A percentile compares a stretch with the other conserved stretches of the same genome.
Conservation (phyloP, 2,329 filamentous ascomycete species). For the Iodosphaeria phyllophila region DNA sequence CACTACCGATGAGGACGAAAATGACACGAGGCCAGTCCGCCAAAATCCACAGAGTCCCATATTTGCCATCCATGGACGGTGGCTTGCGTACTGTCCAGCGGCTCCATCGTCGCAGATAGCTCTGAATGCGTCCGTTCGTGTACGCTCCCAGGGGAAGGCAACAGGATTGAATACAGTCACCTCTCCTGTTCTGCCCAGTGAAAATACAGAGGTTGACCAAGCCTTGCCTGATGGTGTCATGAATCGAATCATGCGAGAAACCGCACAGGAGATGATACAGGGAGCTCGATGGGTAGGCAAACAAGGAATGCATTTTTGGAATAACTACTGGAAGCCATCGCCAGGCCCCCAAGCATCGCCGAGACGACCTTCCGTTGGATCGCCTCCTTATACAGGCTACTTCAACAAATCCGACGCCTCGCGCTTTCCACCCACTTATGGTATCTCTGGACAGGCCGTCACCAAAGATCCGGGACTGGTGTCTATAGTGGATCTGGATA, state of each 20-base stretch:
- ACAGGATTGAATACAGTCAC: constrained; percentile 40
- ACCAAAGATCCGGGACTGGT: constrained; percentile 54
- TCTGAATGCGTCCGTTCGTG: constrained; percentile 44
- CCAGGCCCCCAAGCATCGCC: constrained; percentile 23
- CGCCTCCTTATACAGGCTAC: constrained; percentile 25
- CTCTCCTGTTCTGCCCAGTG: constrained; percentile 48
- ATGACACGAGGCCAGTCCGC: constrained; percentile 18
- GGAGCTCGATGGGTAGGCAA: constrained; percentile 61
- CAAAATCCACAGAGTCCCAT: constrained; percentile 40
- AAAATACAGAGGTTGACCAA: constrained; percentile 52
- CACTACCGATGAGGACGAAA: constrained; percentile 25
- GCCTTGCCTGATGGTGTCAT: constrained; percentile 52
- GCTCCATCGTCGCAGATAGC: constrained; percentile 52
- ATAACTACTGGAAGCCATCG: constrained; percentile 63
- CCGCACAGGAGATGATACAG: constrained; percentile 60
- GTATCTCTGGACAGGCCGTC: constrained; percentile 34
- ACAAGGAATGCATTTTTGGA: constrained; percentile 60
- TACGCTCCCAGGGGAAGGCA: constrained; percentile 33
- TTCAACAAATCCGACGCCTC: constrained; percentile 27
- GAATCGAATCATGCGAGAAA: constrained; percentile 61
- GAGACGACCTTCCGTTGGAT: constrained; percentile 21
- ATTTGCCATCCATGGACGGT: constrained; percentile 50
- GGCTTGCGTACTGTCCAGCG: constrained; percentile 62
- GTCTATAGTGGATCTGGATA: constrained; percentile 54
- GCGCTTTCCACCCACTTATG: constrained; percentile 63